Percentiles rank a stretch among this genome's conserved stretches.
These are phyloP conservation scores for Metschnikowia proteae DNA, from an alignment of 805 yeast genomes.

Conservation along the genomic window DNA sequence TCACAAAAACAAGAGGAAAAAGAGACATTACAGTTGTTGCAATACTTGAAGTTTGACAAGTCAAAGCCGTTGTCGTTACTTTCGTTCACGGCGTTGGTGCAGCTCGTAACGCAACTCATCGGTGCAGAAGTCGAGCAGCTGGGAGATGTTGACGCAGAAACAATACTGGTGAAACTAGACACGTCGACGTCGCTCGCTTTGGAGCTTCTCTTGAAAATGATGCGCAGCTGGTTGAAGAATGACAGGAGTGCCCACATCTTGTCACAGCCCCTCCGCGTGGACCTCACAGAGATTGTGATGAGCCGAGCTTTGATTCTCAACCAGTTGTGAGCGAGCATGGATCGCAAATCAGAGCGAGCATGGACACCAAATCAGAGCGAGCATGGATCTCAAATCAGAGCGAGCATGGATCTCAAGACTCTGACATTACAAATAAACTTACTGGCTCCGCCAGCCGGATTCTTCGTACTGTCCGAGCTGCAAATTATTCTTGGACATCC, in stretches of 20 bases:
- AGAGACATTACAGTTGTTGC: slow-evolving; percentile 23
- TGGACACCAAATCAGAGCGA: neutral
- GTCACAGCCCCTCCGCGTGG: slow-evolving; percentile 22
- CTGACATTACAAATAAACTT: too few relatives aligned
- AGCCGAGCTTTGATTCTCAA: slow-evolving; percentile 31
- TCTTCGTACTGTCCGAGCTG: neutral
- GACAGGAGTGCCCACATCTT: slow-evolving; percentile 17
- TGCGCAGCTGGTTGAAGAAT: slow-evolving; percentile 32
- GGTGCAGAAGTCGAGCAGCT: slow-evolving; percentile 16
- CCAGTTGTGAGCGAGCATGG: slow-evolving; percentile 18
- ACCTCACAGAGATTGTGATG: slow-evolving; percentile 29
- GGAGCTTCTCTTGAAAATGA: slow-evolving; percentile 26
- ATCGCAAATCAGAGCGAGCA: too few relatives aligned
- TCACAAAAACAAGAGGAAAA: slow-evolving; percentile 16
- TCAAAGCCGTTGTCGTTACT: slow-evolving; percentile 25
- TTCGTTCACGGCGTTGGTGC: slow-evolving; percentile 32
- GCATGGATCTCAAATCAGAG: neutral
- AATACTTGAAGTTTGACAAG: slow-evolving; percentile 20
- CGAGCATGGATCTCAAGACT: too few relatives aligned
- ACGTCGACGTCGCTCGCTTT: slow-evolving; percentile 14
- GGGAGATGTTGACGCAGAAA: neutral
- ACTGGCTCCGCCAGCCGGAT: neutral
- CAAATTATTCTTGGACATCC: neutral
- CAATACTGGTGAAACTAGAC: slow-evolving; percentile 3
- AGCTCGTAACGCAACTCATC: slow-evolving; percentile 20